phyloP scores from a whole-genome alignment of 78 protist genomes.

The Pigoraptor vietnamica region DNA sequence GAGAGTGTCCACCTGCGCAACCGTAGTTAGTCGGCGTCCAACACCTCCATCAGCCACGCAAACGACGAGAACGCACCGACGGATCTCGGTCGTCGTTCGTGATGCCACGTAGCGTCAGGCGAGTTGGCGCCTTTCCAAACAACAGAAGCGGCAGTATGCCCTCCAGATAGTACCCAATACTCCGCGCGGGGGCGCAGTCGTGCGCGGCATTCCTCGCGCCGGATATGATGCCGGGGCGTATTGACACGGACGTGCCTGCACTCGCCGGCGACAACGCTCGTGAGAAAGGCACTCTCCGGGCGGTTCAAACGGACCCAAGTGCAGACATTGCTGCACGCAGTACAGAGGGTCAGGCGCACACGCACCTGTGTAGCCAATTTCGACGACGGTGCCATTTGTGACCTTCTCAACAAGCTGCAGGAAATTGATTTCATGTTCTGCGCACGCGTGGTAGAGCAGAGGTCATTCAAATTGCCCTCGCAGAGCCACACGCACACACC shows the following conservation, averaged over 20 bases:
- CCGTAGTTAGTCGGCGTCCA: too few species aligned
- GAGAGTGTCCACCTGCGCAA: slow-evolving; percentile 63
- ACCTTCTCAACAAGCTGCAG: slow-evolving; percentile 16
- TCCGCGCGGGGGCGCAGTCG: slow-evolving; percentile 18
- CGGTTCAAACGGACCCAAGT: background rate
- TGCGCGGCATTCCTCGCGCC: background rate
- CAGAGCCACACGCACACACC: background rate
- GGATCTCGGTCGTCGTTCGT: slow-evolving; percentile 75
- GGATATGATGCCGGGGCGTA: slow-evolving; percentile 19
- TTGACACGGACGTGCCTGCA: background rate
- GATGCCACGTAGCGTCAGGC: slow-evolving; percentile 57
- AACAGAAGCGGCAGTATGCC: slow-evolving; percentile 76
- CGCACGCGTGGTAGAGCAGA: too few species aligned
- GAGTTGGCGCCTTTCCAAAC: slow-evolving; percentile 69
- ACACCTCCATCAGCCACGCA: background rate
- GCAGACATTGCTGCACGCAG: too few species aligned
- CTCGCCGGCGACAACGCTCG: background rate
- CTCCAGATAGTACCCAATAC: slow-evolving; percentile 74
- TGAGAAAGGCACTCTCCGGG: too few species aligned
- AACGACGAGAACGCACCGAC: too few species aligned
- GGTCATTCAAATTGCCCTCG: too few species aligned
- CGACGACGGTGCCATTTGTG: slow-evolving; percentile 8
- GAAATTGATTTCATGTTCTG: slow-evolving; percentile 18
- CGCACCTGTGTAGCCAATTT: slow-evolving; percentile 11
- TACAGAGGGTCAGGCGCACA: too few species aligned